phyloP scores from a whole-genome alignment of 73 alveolate genomes.

The Symbiodinium natans region DNA sequence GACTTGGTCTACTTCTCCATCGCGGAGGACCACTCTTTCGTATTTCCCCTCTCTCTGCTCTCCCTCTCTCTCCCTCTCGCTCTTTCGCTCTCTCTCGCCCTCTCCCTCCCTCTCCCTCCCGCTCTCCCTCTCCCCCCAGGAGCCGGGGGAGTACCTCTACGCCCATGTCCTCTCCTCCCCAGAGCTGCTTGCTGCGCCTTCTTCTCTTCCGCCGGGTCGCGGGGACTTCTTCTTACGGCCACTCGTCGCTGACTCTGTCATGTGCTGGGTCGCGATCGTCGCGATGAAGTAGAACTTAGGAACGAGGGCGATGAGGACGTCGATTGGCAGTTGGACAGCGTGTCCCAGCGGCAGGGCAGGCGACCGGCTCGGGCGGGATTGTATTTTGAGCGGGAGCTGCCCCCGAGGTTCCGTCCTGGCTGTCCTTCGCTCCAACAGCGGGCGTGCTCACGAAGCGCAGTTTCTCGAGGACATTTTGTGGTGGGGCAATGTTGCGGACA shows the following conservation, averaged over 20 bases:
- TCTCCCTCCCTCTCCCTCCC: neutral
- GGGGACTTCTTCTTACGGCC: slow-evolving; percentile 29
- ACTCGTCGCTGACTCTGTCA: neutral
- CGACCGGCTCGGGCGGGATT: no score
- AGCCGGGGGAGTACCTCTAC: slow-evolving; percentile 9
- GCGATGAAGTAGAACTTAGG: neutral
- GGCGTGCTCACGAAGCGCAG: neutral
- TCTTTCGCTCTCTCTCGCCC: neutral
- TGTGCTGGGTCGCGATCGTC: neutral
- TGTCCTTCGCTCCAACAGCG: neutral
- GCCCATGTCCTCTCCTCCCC: slow-evolving; percentile 61
- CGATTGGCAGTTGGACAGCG: slow-evolving; percentile 2
- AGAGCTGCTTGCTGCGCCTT: neutral
- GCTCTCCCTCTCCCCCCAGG: no score
- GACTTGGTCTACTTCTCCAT: slow-evolving; percentile 4
- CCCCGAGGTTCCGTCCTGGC: neutral
- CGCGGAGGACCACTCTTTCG: neutral
- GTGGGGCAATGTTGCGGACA: no score
- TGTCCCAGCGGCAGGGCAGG: neutral
- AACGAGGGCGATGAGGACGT: slow-evolving; percentile 16
- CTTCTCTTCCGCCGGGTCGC: neutral
- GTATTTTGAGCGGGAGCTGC: no score
- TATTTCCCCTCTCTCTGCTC: no score
- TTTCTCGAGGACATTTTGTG: slow-evolving; percentile 29
- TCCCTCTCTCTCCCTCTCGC: neutral